Conservation (phyloP, 2,329 filamentous ascomycete genomes). For the Exophiala calicioides region DNA sequence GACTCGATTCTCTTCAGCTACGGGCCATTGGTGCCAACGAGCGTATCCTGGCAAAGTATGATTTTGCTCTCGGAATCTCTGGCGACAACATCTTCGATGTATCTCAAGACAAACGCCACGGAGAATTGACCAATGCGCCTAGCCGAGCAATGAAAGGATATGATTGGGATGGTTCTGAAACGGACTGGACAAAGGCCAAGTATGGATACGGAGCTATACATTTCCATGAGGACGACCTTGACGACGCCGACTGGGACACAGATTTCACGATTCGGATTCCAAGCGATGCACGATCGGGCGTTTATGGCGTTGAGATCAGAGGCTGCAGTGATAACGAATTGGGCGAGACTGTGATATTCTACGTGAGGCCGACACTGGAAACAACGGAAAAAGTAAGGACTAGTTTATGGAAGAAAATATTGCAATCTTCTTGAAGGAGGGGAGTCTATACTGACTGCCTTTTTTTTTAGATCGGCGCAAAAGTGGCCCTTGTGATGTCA, state of each 20-base stretch:
- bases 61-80: conserved; percentile 20
- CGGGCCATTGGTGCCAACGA: too few relatives aligned
- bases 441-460: background rate
- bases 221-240: conserved; percentile 43
- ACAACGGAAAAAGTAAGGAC: conserved; percentile 9
- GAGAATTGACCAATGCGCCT: conserved; percentile 38
- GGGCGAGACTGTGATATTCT: conserved; percentile 39
- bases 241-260: conserved; percentile 40
- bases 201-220: conserved; percentile 43
- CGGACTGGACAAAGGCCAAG: conserved; percentile 38
- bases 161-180: conserved; percentile 38
- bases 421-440: too few relatives aligned
- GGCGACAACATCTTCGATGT: conserved; percentile 34
- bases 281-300: conserved; percentile 30
- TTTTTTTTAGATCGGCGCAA: conserved; percentile 4
- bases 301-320: conserved; percentile 35
- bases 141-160: conserved; percentile 38
- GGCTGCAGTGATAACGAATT: conserved; percentile 27
- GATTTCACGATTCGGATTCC: conserved; percentile 36
- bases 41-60: conserved; percentile 16
- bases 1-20: too few relatives aligned
- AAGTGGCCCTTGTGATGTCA: conserved; percentile 37
- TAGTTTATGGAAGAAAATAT: too few relatives aligned
- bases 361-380: conserved; percentile 36
- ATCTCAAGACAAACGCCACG: conserved; percentile 33